Evolutionary conservation across 371 early-diverging fungal genomes (phyloP).

Genomic region (Mucor piriformis): DNA sequence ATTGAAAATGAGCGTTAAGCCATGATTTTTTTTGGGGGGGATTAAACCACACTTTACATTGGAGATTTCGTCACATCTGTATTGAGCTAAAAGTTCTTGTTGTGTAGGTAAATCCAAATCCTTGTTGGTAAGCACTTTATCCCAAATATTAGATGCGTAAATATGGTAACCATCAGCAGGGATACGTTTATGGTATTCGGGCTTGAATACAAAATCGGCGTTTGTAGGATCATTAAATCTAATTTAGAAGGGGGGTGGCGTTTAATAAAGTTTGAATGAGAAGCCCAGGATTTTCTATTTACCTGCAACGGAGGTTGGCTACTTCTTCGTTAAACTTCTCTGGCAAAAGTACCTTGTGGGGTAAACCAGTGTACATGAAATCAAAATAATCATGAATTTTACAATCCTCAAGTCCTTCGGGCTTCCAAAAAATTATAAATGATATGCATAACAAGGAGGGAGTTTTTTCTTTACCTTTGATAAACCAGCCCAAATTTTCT

Average conservation of each 20-base stretch:
- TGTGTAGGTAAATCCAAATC: constrained; percentile 98
- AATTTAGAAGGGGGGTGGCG: not conserved
- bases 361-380: constrained; percentile 86
- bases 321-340: constrained; percentile 83
- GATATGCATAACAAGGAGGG: not conserved
- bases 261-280: no score
- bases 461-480: constrained; percentile 61
- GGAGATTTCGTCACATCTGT: constrained; percentile 98
- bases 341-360: constrained; percentile 89
- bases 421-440: constrained; percentile 44
- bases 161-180: constrained; percentile 94
- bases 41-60: no score
- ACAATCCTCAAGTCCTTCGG: constrained; percentile 80
- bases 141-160: constrained; percentile 93
- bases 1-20: not conserved
- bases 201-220: constrained; percentile 82
- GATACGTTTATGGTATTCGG: constrained; percentile 88
- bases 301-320: constrained; percentile 69
- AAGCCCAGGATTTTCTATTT: no score
- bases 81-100: constrained; percentile 96
- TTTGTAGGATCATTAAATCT: constrained; percentile 75
- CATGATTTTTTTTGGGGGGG: no score
- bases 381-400: constrained; percentile 91
- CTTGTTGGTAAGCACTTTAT: constrained; percentile 89
- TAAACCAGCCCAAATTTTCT: constrained; percentile 89